These are phyloP conservation scores for Anthostomella pinea DNA, from an alignment of 2,329 filamentous ascomycete genomes.

Conservation along the genomic window DNA sequence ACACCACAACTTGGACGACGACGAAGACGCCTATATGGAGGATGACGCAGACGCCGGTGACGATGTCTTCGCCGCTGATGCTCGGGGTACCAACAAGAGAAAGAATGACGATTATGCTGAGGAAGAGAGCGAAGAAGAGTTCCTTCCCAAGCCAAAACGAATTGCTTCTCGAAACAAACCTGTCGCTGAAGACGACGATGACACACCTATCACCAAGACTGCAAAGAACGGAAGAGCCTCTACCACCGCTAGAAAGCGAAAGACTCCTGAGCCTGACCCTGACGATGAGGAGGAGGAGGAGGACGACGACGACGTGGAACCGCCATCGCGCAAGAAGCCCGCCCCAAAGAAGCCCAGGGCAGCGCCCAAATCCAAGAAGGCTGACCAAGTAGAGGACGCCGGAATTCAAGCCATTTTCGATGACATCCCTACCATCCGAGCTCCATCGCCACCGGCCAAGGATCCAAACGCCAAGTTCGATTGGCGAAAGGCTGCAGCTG, in stretches of 20 bases:
- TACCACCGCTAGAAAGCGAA: constrained; percentile 50
- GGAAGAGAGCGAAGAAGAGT: constrained; percentile 70
- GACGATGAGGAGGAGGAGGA: constrained; percentile 55
- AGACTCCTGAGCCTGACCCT: constrained; percentile 52
- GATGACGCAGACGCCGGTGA: constrained; percentile 71
- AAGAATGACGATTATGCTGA: constrained; percentile 74
- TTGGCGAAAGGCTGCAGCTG: constrained; percentile 61
- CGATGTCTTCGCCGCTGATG: constrained; percentile 78
- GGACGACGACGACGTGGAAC: constrained; percentile 53
- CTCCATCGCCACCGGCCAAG: constrained; percentile 78
- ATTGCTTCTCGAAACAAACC: constrained; percentile 45
- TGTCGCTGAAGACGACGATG: constrained; percentile 29
- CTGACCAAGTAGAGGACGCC: constrained; percentile 63
- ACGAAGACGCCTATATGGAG: constrained; percentile 59
- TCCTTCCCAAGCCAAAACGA: constrained; percentile 58
- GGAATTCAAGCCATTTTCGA: constrained; percentile 82
- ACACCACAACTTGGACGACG: constrained; percentile 44
- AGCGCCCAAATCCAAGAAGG: constrained; percentile 62
- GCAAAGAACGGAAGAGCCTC: constrained; percentile 32
- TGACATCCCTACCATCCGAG: constrained; percentile 76
- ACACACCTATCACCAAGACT: constrained; percentile 28
- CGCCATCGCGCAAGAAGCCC: constrained; percentile 47
- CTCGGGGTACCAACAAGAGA: constrained; percentile 61
- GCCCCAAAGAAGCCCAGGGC: constrained; percentile 56
- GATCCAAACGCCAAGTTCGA: constrained; percentile 74